A percentile compares a stretch with the other conserved stretches of the same genome.
Conservation (phyloP, 768 basidiomycete genomes). For the Coprinopsis cinerea region DNA sequence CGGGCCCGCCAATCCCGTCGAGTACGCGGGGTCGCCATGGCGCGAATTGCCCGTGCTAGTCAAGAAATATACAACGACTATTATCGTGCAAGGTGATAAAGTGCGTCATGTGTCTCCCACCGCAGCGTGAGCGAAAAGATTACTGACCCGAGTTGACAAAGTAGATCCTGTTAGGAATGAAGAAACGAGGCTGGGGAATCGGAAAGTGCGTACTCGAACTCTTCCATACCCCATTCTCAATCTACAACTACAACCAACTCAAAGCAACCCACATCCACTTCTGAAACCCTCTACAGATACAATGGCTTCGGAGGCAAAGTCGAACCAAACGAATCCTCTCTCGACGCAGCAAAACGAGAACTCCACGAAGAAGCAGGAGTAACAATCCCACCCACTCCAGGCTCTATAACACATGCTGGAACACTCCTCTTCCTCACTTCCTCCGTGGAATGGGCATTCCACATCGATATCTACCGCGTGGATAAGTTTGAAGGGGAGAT, state of each 20-base stretch:
- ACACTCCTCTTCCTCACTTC: constrained; percentile 57
- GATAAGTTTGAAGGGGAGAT: constrained; percentile 53
- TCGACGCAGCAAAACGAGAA: constrained; percentile 73
- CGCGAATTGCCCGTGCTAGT: no score
- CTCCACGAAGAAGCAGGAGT: constrained; percentile 84
- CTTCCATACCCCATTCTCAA: background rate
- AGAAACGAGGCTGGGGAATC: constrained; percentile 73
- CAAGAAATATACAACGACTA: no score
- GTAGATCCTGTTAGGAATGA: constrained; percentile 67
- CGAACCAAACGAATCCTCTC: constrained; percentile 62
- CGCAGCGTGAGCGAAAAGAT: no score
- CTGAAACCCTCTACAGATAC: constrained; percentile 42
- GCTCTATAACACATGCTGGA: constrained; percentile 61
- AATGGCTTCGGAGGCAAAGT: constrained; percentile 91
- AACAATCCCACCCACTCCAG: constrained; percentile 57
- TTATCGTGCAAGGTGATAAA: constrained; percentile 43
- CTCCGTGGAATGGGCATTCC: constrained; percentile 51
- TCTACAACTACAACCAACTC: no score
- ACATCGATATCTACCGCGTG: constrained; percentile 70
- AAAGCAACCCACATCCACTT: no score
- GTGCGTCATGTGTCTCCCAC: constrained; percentile 25
- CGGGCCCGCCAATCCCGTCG: no score
- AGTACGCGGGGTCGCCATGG: no score
- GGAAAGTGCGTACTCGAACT: constrained; percentile 39
- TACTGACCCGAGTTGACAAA: no score